phyloP scores from a whole-genome alignment of 345 rosid genomes.

The Syzygium oleosum region DNA sequence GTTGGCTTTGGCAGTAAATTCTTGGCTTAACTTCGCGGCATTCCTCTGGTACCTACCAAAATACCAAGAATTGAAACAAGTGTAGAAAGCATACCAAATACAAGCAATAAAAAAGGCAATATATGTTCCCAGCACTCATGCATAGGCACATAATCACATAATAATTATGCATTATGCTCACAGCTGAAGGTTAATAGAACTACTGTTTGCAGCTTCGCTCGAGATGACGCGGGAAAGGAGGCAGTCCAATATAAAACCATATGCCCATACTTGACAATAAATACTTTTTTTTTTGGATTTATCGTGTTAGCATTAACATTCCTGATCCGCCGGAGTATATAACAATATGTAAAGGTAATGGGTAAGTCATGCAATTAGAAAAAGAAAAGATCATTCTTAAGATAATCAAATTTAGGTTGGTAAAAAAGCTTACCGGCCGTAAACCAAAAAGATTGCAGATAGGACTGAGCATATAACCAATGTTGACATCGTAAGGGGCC shows the following conservation, averaged over 20 bases:
- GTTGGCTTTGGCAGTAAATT: constrained; percentile 32
- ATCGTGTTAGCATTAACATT: not conserved
- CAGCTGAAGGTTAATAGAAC: not conserved
- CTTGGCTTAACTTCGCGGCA: constrained; percentile 47
- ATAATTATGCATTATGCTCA: not conserved
- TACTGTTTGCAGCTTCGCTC: not conserved
- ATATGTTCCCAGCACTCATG: not conserved
- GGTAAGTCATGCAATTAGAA: not conserved
- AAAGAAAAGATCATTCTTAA: not conserved
- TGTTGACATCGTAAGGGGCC: constrained; percentile 49
- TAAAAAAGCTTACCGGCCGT: constrained; percentile 34
- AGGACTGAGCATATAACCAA: constrained; percentile 27
- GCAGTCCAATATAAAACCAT: not conserved
- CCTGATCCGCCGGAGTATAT: not conserved
- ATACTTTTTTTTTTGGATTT: not conserved
- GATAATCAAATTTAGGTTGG: not conserved
- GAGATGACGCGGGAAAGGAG: not conserved
- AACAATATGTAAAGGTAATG: not conserved
- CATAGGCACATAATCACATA: not conserved
- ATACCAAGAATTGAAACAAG: not conserved
- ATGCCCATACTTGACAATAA: not conserved
- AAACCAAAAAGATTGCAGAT: constrained; percentile 25
- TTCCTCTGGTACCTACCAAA: constrained; percentile 38
- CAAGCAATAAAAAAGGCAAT: not conserved
- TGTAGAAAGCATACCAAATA: not conserved